These are phyloP conservation scores for Hyaloscypha variabilis DNA, from an alignment of 495 filamentous ascomycete genomes.

Conservation along the genomic window DNA sequence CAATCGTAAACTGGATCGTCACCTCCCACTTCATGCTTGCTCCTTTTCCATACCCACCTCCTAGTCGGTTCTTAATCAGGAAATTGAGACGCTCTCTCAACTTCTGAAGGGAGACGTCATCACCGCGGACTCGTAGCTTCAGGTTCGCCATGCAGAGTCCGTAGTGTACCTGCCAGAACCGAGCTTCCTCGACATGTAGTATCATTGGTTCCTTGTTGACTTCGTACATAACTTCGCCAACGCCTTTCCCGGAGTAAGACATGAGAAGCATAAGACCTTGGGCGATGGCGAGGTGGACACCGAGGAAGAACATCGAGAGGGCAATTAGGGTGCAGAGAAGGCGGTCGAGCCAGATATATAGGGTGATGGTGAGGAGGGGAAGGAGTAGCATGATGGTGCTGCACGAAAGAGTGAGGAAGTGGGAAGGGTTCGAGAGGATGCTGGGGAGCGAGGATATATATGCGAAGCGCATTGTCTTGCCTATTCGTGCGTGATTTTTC, in stretches of 20 bases:
- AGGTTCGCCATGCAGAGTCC: slow-evolving; percentile 94
- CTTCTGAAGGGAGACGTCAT: slow-evolving; percentile 65
- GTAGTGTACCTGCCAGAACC: slow-evolving; percentile 99
- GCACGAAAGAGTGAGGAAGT: slow-evolving; percentile 88
- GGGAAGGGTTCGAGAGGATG: slow-evolving; percentile 86
- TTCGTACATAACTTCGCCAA: slow-evolving; percentile 77
- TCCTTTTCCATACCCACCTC: slow-evolving; percentile 83
- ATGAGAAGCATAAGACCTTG: slow-evolving; percentile 94
- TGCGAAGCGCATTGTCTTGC: slow-evolving; percentile 74
- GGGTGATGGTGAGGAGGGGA: slow-evolving; percentile 70
- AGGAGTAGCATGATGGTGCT: slow-evolving; percentile 80
- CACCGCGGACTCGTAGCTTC: slow-evolving; percentile 68
- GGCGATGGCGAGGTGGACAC: slow-evolving; percentile 76
- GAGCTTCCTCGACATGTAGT: slow-evolving; percentile 78
- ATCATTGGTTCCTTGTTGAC: slow-evolving; percentile 81
- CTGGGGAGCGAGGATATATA: slow-evolving; percentile 81
- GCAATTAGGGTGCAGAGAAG: slow-evolving; percentile 79
- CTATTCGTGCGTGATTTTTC: slow-evolving; percentile 92
- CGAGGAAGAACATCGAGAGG: slow-evolving; percentile 82
- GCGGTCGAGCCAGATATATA: slow-evolving; percentile 81
- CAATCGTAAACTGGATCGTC: slow-evolving; percentile 38
- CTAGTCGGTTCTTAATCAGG: slow-evolving; percentile 82
- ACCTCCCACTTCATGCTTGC: slow-evolving; percentile 87
- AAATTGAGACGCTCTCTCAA: slow-evolving; percentile 74
- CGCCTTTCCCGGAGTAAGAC: slow-evolving; percentile 71